Evolutionary conservation across 2,329 filamentous ascomycete genomes (phyloP).

Genomic region (Cordyceps tenuipes): DNA sequence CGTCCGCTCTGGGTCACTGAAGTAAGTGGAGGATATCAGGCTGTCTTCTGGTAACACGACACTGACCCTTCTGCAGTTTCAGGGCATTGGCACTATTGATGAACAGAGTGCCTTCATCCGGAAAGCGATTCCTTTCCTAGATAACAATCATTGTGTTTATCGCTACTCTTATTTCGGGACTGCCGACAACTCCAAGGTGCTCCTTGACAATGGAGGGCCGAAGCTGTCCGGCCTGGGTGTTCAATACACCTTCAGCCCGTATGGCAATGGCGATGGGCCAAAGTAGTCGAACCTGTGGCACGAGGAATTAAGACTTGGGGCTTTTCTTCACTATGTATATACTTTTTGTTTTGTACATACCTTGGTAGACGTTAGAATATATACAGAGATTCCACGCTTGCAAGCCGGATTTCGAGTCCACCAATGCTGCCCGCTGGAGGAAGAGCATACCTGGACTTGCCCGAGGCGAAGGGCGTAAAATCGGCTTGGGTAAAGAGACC

Average conservation of each 20-base stretch:
- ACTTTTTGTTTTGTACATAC: not conserved
- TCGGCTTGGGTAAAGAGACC: too few relatives aligned
- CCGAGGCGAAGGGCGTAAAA: too few relatives aligned
- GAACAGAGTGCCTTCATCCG: constrained; percentile 31
- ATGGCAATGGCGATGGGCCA: constrained; percentile 6
- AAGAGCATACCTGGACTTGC: too few relatives aligned
- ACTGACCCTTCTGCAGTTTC: constrained; percentile 7
- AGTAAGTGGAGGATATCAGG: constrained; percentile 9
- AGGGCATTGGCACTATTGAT: constrained; percentile 28
- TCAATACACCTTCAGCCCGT: constrained; percentile 11
- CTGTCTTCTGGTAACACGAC: not conserved
- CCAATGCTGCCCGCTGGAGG: too few relatives aligned
- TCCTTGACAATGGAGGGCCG: constrained; percentile 13
- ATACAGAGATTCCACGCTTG: too few relatives aligned
- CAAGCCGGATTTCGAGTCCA: too few relatives aligned
- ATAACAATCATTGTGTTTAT: constrained; percentile 28
- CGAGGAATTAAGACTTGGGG: not conserved
- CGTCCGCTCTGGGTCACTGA: constrained; percentile 38
- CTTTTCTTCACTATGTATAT: not conserved
- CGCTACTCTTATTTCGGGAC: constrained; percentile 31
- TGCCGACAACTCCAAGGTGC: constrained; percentile 15
- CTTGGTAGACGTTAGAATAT: too few relatives aligned
- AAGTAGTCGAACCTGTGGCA: not conserved
- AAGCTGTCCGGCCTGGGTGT: constrained; percentile 4
- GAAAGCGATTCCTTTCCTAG: constrained; percentile 35